Evolutionary conservation across 1,139 yeast species (phyloP).

Genomic region (Taiozyma sp.): DNA sequence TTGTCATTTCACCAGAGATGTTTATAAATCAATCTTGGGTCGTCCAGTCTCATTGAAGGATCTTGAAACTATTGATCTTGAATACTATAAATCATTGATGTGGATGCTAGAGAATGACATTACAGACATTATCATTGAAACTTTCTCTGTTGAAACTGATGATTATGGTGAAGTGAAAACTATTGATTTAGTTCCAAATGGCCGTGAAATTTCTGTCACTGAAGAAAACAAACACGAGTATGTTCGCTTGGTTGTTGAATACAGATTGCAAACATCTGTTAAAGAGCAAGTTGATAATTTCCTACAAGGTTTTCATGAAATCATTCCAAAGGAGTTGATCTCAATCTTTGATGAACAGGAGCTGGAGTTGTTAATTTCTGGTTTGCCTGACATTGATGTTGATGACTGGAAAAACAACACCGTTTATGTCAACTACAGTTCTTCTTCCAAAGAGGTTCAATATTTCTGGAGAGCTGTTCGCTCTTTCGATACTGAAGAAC

Average conservation of each 20-base stretch:
- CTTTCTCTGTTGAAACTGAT: conserved; percentile 88
- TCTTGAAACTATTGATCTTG: conserved; percentile 91
- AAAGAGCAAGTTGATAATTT: conserved; percentile 86
- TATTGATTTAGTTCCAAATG: conserved; percentile 76
- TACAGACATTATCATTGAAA: conserved; percentile 94
- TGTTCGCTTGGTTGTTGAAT: conserved; percentile 81
- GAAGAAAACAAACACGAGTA: conserved; percentile 90
- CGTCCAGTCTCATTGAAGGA: conserved; percentile 82
- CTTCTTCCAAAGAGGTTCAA: conserved; percentile 82
- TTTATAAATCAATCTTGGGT: conserved; percentile 81
- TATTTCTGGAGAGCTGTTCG: conserved; percentile 99
- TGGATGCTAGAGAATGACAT: conserved; percentile 98
- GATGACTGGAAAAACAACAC: conserved; percentile 93
- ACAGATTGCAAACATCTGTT: conserved; percentile 77
- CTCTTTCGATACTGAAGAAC: conserved; percentile 89
- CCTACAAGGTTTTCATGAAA: conserved; percentile 82
- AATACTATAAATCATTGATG: conserved; percentile 82
- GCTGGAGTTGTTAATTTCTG: conserved; percentile 84
- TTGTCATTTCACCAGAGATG: conserved; percentile 94
- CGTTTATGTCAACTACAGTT: conserved; percentile 74
- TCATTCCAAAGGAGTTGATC: conserved; percentile 82
- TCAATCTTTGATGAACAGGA: conserved; percentile 95
- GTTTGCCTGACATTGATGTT: conserved; percentile 93
- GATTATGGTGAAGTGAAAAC: conserved; percentile 88
- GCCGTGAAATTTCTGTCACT: conserved; percentile 80